These are phyloP conservation scores for Phytophthora agathidicida DNA, from an alignment of 352 stramenopile species.

Conservation along the genomic window DNA sequence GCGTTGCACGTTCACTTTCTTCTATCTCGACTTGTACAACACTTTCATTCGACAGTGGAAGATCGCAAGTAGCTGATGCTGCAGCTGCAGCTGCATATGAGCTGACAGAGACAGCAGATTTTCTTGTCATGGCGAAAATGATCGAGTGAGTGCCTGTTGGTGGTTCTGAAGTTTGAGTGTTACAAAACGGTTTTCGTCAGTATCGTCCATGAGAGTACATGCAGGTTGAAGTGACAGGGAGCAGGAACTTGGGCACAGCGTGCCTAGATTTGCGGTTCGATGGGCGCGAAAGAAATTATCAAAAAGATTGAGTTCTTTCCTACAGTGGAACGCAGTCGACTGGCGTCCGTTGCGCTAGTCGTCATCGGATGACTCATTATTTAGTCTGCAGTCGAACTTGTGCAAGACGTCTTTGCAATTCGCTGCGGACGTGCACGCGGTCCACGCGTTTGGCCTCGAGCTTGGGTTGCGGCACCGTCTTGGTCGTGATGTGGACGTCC, in stretches of 20 bases:
- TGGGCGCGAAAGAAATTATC: constrained; percentile 29
- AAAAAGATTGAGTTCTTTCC: constrained; percentile 6
- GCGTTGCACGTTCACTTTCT: too few species aligned
- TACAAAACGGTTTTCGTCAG: too few species aligned
- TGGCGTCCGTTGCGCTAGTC: neutral
- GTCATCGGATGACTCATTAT: neutral
- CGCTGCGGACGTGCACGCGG: constrained; percentile 45
- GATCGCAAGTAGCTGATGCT: too few species aligned
- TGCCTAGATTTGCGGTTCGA: constrained; percentile 1
- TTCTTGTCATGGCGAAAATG: too few species aligned
- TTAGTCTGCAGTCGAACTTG: constrained; percentile 1
- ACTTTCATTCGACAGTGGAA: too few species aligned
- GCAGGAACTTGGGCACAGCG: neutral
- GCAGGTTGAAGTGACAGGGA: neutral
- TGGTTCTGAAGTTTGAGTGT: too few species aligned
- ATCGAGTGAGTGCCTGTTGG: too few species aligned
- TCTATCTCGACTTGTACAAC: too few species aligned
- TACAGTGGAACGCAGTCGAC: constrained; percentile 18
- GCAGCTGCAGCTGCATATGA: too few species aligned
- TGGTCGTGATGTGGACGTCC: constrained; percentile 67
- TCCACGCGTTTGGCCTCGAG: constrained; percentile 74
- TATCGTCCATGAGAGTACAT: too few species aligned
- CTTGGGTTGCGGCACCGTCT: constrained; percentile 48
- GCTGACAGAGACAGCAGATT: too few species aligned
- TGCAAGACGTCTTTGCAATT: constrained; percentile 45